A percentile compares a stretch with the other conserved stretches of the same genome.
Conservation (phyloP, 208 protist species). For the Herpetomonas muscarum region DNA sequence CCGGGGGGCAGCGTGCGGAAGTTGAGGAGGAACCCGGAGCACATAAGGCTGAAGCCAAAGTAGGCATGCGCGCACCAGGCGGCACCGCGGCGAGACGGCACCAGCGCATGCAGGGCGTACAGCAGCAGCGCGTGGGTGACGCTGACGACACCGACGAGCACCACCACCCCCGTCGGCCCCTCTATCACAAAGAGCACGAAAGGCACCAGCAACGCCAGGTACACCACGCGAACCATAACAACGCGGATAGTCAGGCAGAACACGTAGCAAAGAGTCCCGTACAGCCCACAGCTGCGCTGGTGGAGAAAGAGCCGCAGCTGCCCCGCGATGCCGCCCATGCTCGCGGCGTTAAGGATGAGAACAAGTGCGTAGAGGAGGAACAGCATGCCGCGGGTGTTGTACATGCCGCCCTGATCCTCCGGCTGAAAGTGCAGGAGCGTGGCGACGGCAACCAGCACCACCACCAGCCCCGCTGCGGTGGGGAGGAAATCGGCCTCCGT, state of each 20-base stretch:
- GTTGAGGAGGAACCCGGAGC: constrained; percentile 67
- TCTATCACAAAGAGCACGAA: constrained; percentile 42
- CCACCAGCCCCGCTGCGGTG: constrained; percentile 10
- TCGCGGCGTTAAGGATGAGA: constrained; percentile 36
- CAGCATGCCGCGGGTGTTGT: constrained; percentile 62
- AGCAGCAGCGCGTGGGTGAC: constrained; percentile 44
- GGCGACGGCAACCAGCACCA: constrained; percentile 33
- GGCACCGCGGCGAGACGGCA: constrained; percentile 24
- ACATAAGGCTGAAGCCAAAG: constrained; percentile 45
- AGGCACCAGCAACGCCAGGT: constrained; percentile 34
- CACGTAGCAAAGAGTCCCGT: constrained; percentile 36
- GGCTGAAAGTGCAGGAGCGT: constrained; percentile 29
- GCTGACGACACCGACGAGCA: constrained; percentile 37
- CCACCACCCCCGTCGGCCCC: constrained; percentile 22
- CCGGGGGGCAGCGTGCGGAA: constrained; percentile 29
- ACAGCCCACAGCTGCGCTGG: constrained; percentile 48
- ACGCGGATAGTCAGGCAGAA: constrained; percentile 30
- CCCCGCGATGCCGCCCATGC: constrained; percentile 22
- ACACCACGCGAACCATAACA: constrained; percentile 24
- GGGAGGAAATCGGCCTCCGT: constrained; percentile 22
- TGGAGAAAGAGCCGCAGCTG: constrained; percentile 37
- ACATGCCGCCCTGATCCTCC: constrained; percentile 53
- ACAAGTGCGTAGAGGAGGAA: constrained; percentile 51
- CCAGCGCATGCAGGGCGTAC: constrained; percentile 24
- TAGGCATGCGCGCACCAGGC: constrained; percentile 20